Percentiles rank a stretch among this genome's conserved stretches.
Evolutionary conservation across 164 flowering plant genomes (phyloP).

Genomic region (Houttuynia cordata): DNA sequence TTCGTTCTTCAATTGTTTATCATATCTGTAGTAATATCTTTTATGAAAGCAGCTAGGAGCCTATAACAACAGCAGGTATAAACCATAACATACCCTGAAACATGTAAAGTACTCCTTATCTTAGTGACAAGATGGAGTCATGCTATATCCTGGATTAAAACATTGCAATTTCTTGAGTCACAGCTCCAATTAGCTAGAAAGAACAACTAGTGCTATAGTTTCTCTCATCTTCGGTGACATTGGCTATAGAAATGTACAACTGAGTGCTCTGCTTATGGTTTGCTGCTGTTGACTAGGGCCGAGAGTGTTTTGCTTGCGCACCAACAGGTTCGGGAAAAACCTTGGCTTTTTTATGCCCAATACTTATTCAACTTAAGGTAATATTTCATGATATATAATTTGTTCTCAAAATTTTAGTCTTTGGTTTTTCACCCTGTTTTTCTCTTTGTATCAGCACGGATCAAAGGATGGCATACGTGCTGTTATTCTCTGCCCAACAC

Average conservation of each 20-base stretch:
- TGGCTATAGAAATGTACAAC: background rate
- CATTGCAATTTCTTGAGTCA: too few relatives aligned
- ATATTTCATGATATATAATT: background rate
- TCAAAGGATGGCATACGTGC: conserved; percentile 67
- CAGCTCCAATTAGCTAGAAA: too few relatives aligned
- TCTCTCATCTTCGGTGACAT: too few relatives aligned
- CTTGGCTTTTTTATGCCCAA: conserved; percentile 76
- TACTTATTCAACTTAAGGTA: conserved; percentile 89
- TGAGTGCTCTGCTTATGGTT: background rate
- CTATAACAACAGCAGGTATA: background rate
- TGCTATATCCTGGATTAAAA: too few relatives aligned
- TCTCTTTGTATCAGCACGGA: conserved; percentile 31
- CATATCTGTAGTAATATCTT: background rate
- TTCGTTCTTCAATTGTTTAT: too few relatives aligned
- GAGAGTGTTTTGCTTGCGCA: conserved; percentile 96
- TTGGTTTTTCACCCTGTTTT: background rate
- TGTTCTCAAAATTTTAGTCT: background rate
- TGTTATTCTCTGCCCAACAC: conserved; percentile 79
- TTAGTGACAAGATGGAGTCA: too few relatives aligned
- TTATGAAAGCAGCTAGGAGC: too few relatives aligned
- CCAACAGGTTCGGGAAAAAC: conserved; percentile 99
- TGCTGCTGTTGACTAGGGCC: conserved; percentile 33
- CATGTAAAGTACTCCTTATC: too few relatives aligned
- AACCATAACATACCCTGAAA: background rate
- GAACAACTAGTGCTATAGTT: too few relatives aligned